phyloP scores from a whole-genome alignment of 164 flowering plant genomes.

The Aristolochia californica region DNA sequence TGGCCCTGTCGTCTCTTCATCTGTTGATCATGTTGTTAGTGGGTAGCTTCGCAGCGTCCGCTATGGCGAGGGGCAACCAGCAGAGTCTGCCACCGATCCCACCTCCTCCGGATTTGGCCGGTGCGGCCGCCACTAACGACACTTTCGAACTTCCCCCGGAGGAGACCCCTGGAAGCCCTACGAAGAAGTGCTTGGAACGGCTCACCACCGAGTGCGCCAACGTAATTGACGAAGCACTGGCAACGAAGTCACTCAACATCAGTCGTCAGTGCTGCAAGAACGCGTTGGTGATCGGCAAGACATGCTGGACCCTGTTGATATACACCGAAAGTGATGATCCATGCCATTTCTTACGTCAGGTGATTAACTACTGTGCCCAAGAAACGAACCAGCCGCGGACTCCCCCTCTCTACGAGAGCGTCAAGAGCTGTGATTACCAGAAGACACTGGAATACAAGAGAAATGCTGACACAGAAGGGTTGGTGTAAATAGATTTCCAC shows the following conservation, averaged over 20 bases:
- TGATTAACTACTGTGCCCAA: background rate
- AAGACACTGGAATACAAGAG: no score
- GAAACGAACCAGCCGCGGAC: background rate
- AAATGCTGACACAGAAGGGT: no score
- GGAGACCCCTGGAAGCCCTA: background rate
- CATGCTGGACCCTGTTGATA: background rate
- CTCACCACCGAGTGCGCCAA: background rate
- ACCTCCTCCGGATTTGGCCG: background rate
- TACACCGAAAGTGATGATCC: background rate
- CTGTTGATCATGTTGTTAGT: background rate
- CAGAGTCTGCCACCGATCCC: background rate
- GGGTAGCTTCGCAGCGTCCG: background rate
- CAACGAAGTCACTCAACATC: background rate
- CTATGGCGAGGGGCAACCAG: no score
- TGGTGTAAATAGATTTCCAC: no score
- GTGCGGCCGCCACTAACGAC: background rate
- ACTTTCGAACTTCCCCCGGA: background rate
- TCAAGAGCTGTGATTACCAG: no score
- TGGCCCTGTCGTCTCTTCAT: background rate
- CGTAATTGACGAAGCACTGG: background rate
- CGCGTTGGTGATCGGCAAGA: background rate
- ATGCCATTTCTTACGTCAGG: background rate
- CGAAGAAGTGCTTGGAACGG: background rate
- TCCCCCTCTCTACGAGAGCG: no score
- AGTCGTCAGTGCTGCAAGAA: background rate